These are phyloP conservation scores for Noccaea caerulescens DNA, from an alignment of 345 rosid genomes.

Conservation along the genomic window DNA sequence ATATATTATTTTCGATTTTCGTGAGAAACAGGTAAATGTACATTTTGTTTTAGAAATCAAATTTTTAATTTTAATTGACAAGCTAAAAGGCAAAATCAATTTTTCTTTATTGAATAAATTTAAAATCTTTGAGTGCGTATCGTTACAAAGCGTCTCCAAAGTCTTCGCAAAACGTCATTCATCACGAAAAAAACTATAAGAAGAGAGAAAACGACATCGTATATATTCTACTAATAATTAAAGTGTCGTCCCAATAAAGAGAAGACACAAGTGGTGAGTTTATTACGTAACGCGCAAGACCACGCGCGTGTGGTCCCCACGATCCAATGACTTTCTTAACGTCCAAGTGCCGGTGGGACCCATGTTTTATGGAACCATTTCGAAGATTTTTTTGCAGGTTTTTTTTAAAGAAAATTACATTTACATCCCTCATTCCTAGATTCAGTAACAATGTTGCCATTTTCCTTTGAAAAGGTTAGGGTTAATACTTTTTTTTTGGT, in stretches of 20 bases:
- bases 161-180: constrained; percentile 29
- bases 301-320: constrained; percentile 39
- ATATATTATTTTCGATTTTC: neutral
- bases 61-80: neutral
- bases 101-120: neutral
- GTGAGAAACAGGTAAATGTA: neutral
- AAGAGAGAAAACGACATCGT: constrained; percentile 41
- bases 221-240: constrained; percentile 36
- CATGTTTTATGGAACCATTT: constrained; percentile 40
- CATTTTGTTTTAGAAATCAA: neutral
- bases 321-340: constrained; percentile 43
- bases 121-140: neutral
- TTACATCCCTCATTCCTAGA: neutral
- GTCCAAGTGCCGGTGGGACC: constrained; percentile 37
- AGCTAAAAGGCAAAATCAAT: neutral
- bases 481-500: no score
- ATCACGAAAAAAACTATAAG: constrained; percentile 22
- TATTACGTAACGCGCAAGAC: constrained; percentile 29
- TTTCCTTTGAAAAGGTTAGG: neutral
- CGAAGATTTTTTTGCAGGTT: constrained; percentile 20
- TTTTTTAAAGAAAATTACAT: neutral
- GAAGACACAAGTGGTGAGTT: constrained; percentile 41
- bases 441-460: constrained; percentile 19
- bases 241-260: constrained; percentile 36
- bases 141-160: constrained; percentile 25